These are phyloP conservation scores for Xylaria sp. DNA, from an alignment of 2,329 filamentous ascomycete species.

Conservation along the genomic window DNA sequence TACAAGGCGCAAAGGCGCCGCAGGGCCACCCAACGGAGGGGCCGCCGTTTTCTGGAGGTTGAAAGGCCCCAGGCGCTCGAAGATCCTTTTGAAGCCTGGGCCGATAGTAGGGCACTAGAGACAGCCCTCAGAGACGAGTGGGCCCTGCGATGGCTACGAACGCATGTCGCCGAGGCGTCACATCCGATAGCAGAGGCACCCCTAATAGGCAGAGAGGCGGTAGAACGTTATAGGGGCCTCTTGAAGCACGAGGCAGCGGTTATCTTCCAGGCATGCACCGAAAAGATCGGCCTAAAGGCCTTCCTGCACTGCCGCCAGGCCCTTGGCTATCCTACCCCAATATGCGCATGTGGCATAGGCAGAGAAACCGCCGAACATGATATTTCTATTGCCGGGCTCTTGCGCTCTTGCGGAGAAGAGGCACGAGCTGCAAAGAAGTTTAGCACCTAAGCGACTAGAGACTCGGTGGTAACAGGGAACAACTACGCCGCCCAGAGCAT, in stretches of 20 bases:
- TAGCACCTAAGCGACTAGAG: not conserved
- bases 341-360: not conserved
- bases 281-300: not conserved
- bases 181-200: not conserved
- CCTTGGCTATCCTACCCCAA: not conserved
- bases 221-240: not conserved
- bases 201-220: not conserved
- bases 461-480: not conserved
- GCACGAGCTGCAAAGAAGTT: not conserved
- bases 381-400: not conserved
- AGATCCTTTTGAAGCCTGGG: not conserved
- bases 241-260: not conserved
- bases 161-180: not conserved
- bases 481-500: not conserved
- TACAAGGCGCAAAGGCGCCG: not conserved
- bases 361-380: not conserved
- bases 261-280: not conserved
- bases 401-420: not conserved
- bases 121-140: not conserved
- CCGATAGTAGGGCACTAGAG: not conserved
- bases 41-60: not conserved
- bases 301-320: not conserved
- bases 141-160: not conserved
- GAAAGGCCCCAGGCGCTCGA: not conserved
- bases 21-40: not conserved